Evolutionary conservation across 352 stramenopile species (phyloP), one percentile per base, ranked within the genome.

Genomic region (Phytopythium aichiense): DNA sequence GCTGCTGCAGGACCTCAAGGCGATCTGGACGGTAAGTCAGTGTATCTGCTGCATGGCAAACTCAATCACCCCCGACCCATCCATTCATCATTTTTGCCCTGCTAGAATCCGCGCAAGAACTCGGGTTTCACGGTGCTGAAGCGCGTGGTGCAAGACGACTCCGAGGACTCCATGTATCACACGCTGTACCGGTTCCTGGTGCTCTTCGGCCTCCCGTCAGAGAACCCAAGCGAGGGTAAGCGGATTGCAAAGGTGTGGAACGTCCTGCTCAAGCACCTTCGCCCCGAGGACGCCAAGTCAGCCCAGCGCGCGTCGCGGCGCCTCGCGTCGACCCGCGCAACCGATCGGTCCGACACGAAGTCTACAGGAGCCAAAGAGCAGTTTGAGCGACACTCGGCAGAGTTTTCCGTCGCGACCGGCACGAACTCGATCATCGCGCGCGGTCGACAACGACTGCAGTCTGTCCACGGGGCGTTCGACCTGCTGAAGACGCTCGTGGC

Each of bases 121-220:
- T 91, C 83, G 0, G 63, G 60, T 7, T 96, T 92, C 49, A 78
- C 73, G 13, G 77, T 95, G 13, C 70, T 96, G 50, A 83, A 77
- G 18, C 74, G 75, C 35, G 73, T 91, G 25, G 68, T 76, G 28
- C 66, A 72, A 35, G 76, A 82, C 51, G 77, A 91, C 58, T 72
- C 80, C 4, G 90, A 97, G 35, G 81, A 95, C 37, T 88, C 92
- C 8, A 72, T 99, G 7, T 97, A 96, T 53, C 81, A 99, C 74
- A 99, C 96, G 16, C 71, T 99, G 7, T 99, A 99, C 71, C 91
- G 96, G 20, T 99, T 88, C 61, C 56, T 98, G 30, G 97, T 99
- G 33, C 77, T 99, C 0, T 98, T 99, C 77, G 97, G 96, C 5
- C 69, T 99, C 35, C 94, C 87, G 9, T 43, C 61, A 12, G 50